Evolutionary conservation across 257 asterid species (phyloP).

Genomic region (Anisodus tanguticus): DNA sequence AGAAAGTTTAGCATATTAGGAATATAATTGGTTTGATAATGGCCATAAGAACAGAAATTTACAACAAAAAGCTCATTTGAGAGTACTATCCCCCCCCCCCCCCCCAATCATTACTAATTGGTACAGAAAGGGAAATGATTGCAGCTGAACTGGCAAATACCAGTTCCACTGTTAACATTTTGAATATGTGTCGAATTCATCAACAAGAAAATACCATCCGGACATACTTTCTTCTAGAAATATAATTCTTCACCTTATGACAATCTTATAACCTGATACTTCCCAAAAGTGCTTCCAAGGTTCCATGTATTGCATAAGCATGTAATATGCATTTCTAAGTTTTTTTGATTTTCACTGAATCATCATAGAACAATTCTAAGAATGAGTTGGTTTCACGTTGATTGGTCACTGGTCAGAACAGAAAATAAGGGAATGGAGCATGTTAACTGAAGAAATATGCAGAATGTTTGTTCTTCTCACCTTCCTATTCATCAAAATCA

Average conservation of each 20-base stretch:
- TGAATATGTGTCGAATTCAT: not conserved
- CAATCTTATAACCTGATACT: not conserved
- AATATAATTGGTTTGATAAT: not conserved
- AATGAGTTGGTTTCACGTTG: not conserved
- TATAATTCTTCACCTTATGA: conserved; percentile 1
- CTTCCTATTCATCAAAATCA: conserved; percentile 7
- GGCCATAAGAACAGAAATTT: not conserved
- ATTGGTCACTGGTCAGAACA: not conserved
- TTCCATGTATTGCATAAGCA: not conserved
- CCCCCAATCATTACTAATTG: not conserved
- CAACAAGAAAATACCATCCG: not conserved
- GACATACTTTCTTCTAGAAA: not conserved
- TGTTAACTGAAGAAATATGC: not conserved
- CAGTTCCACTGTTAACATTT: not conserved
- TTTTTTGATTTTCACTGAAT: not conserved
- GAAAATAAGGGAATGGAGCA: not conserved
- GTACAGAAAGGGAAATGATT: not conserved
- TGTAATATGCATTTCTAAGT: not conserved
- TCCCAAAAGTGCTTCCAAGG: not conserved
- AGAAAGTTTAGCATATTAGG: not conserved
- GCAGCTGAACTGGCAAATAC: conserved; percentile 15
- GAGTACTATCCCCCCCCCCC: too few species aligned
- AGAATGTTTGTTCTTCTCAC: not conserved
- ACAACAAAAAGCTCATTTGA: not conserved
- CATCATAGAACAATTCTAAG: not conserved